Base-by-base conservation (phyloP, 306 rosid genomes). In the Styphnolobium japonicum region DNA sequence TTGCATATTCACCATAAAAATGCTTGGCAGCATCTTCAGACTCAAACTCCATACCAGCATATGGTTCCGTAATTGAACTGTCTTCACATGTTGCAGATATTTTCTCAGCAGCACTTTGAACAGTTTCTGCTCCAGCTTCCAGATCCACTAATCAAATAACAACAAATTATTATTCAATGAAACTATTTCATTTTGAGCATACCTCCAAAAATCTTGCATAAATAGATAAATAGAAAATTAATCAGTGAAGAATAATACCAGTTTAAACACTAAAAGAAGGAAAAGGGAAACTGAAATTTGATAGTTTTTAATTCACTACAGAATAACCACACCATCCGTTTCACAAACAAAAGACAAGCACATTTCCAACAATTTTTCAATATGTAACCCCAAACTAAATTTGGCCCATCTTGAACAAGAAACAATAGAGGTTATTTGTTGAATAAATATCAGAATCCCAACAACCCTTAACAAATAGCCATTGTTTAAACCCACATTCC, bases 1-100 rank as follows among this genome's bases (percentile, higher is more conserved):
- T 71, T 0, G 85, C 88, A 39, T 81, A 85, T 40, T 46, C 70
- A 14, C 66, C 71, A 43, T 85, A 85, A 45, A 71, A 85, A 1
- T 39, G 48, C 80, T 46, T 85, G 56, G 83, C 78, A 27, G 73
- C 74, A 64, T 60, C 85, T 73, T 85, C 88, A 15, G 85, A 81
- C n/a, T 81, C 81, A 76, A 85, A 85, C 70, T 81, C 83, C 85
- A 85, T 85, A 12, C 85, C 88, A 39, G 81, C 78, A 58, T 18
- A 58, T 1, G 85, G 85, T 61, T 81, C 78, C 19, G 2, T n/a
- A n/a, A 81, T 74, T 0, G 63, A 70, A 9, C 31, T 52, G 11
- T 67, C 82, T 76, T 49, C 85, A 33, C 73, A 40, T 18, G 63
- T 19, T 61, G 62, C 69, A 25, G 61, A 21, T 19, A 25, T 21